These are phyloP conservation scores for Diaporthe nobilis DNA, from an alignment of 2,329 filamentous ascomycete species.

Conservation along the genomic window DNA sequence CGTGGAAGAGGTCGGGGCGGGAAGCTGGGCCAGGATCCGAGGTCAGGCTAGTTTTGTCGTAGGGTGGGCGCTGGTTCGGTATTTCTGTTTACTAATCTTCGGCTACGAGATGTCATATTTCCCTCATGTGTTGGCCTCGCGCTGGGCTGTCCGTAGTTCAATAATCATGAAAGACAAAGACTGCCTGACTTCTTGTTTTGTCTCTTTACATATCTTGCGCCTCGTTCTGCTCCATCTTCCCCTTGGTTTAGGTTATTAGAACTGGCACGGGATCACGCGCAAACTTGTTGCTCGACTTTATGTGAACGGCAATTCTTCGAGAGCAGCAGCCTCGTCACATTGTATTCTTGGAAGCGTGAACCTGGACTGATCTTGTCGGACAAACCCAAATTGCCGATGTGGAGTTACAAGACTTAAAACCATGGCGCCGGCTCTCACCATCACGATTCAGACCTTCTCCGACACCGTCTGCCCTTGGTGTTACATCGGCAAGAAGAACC, in stretches of 20 bases:
- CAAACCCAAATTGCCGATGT: background rate
- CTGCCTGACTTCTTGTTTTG: background rate
- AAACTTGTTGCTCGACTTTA: background rate
- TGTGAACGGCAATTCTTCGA: background rate
- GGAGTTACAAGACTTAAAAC: background rate
- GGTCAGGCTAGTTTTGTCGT: slow-evolving; percentile 20
- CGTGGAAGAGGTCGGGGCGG: background rate
- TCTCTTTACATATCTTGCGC: background rate
- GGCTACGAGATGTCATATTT: background rate
- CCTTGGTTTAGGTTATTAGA: background rate
- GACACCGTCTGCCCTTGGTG: slow-evolving; percentile 68
- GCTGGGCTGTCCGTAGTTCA: background rate
- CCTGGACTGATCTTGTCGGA: background rate
- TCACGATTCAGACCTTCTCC: slow-evolving; percentile 62
- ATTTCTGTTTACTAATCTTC: slow-evolving; percentile 39
- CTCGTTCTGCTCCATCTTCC: background rate
- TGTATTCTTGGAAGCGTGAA: background rate
- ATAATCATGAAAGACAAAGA: background rate
- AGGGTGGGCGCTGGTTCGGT: slow-evolving; percentile 7
- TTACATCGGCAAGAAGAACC: slow-evolving; percentile 62
- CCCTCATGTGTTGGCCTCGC: background rate
- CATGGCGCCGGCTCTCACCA: slow-evolving; percentile 41
- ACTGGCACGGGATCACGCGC: background rate
- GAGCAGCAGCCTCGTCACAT: background rate
- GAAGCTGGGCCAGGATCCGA: slow-evolving; percentile 17